Evolutionary conservation across 257 asterid genomes (phyloP), one percentile per base, ranked within the genome.

Genomic region (Sherardia arvensis): DNA sequence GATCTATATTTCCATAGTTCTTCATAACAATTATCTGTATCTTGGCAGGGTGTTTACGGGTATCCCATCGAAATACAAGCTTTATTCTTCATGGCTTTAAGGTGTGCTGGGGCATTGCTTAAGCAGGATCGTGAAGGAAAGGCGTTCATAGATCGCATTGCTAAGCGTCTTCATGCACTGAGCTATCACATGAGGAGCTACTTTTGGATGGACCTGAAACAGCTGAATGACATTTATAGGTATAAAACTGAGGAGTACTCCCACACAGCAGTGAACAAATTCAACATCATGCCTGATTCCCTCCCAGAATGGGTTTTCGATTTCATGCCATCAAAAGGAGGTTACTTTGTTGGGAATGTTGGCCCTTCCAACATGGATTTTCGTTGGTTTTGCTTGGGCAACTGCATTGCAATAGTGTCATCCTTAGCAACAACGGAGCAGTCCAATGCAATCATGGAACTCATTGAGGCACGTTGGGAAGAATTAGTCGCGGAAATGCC

Each of bases 401-500:
- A 85, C 67, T 85, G 92, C 65, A 78, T 85, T 45, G 92, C 92
- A 21, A 82, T 82, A 66, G 73, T 85, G 60, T 85, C 88, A 38
- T 78, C 88, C 55, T 62, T 85, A 38, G 85, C 92, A 29, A 85
- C 92, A 36, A 76, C 69, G 29, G 92, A 85, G 48, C 92, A 85
- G 71, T 73, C 79, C 29, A 76, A 76, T 17, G 87, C 87, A 30
- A 78, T 85, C 55, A 85, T 85, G 92, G 92, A 85, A 69, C 83
- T 85, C 51, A 82, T 85, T 14, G 88, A 85, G 64, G 76, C 92
- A 21, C 88, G 92, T 25, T 85, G 88, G 92, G 71, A 76, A 56
- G 88, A 85, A 71, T 62, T 85, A 72, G 85, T 85, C 7, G 92
- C 88, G n/a, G 86, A 82, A 56, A 85, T 85, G 92, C 92, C 92